Conservation (phyloP, 257 asterid species). For the Plantago elongata region DNA sequence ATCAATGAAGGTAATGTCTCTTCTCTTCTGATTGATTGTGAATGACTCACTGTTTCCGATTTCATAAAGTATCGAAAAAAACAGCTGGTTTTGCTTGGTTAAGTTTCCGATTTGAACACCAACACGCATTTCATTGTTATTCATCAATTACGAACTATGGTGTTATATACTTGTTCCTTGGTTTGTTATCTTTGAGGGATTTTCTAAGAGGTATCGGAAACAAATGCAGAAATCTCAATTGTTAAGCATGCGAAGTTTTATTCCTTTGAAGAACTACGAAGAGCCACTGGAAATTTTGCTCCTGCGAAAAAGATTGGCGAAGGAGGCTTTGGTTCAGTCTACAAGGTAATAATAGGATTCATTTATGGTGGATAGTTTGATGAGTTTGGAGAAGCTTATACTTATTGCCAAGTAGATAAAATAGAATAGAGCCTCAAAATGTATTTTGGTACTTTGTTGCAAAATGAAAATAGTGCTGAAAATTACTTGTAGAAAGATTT, state of each 20-base stretch:
- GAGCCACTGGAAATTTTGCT: slow-evolving; percentile 61
- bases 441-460: too few species aligned
- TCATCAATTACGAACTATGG: neutral
- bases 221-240: slow-evolving; percentile 55
- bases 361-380: neutral
- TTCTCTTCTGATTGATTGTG: slow-evolving; percentile 3
- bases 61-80: too few species aligned
- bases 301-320: slow-evolving; percentile 63
- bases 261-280: slow-evolving; percentile 54
- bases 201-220: slow-evolving; percentile 22
- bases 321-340: slow-evolving; percentile 92
- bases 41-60: neutral
- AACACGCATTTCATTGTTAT: neutral
- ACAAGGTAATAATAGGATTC: slow-evolving; percentile 46
- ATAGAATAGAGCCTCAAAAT: neutral
- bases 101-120: too few species aligned
- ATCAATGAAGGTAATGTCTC: slow-evolving; percentile 52
- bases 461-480: too few species aligned
- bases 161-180: neutral
- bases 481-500: too few species aligned
- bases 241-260: slow-evolving; percentile 47
- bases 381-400: neutral
- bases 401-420: neutral
- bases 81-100: neutral
- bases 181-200: slow-evolving; percentile 5